Evolutionary conservation across 2,329 filamentous ascomycete genomes (phyloP).

Genomic region (Colletotrichum cuscutae): DNA sequence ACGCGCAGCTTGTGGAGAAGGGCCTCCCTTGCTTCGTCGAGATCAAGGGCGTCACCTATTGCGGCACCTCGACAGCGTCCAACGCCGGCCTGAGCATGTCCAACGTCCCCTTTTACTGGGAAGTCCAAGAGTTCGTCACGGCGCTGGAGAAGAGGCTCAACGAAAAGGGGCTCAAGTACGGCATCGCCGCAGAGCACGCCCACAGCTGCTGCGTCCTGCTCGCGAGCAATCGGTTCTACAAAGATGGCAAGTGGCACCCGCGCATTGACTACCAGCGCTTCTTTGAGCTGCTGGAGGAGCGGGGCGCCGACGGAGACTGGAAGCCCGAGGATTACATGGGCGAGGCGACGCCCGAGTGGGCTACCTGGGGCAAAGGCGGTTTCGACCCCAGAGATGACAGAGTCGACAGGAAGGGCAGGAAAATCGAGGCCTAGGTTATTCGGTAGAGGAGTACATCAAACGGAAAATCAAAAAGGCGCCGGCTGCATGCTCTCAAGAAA

Average conservation of each 20-base stretch:
- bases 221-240: conserved; percentile 82
- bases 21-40: conserved; percentile 93
- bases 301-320: conserved; percentile 74
- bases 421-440: conserved; percentile 55
- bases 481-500: not conserved
- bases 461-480: not conserved
- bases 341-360: conserved; percentile 88
- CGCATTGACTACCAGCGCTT: conserved; percentile 91
- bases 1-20: conserved; percentile 87
- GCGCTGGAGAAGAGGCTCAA: conserved; percentile 77
- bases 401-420: conserved; percentile 86
- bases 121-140: conserved; percentile 84
- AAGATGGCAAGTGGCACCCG: conserved; percentile 87
- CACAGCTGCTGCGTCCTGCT: conserved; percentile 94
- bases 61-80: conserved; percentile 86
- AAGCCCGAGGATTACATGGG: conserved; percentile 92
- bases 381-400: conserved; percentile 92
- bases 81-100: conserved; percentile 93
- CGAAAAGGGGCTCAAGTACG: conserved; percentile 80
- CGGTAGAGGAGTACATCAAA: conserved; percentile 6
- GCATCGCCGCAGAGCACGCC: conserved; percentile 93
- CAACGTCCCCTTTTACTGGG: conserved; percentile 96
- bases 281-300: conserved; percentile 83
- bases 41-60: conserved; percentile 97
- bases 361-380: conserved; percentile 91